Conservation (phyloP, 1,284 basidiomycete genomes). For the Cutaneotrichosporon spelunceum region DNA sequence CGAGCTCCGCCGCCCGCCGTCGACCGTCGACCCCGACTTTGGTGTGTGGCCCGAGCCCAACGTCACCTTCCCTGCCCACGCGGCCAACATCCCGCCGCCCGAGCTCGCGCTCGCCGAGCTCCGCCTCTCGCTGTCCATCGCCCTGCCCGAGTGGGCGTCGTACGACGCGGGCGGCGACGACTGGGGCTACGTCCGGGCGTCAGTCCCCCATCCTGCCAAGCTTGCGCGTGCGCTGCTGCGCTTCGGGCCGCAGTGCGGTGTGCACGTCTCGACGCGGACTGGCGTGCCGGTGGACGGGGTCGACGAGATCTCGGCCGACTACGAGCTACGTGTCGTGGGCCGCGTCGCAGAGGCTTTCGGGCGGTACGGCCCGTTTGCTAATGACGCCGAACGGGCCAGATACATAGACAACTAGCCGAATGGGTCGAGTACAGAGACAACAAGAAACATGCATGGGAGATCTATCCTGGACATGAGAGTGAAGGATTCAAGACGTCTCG, state of each 20-base stretch:
- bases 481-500: too few species aligned
- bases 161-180: conserved; percentile 5
- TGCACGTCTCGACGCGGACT: background rate
- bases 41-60: background rate
- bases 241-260: background rate
- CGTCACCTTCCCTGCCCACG: background rate
- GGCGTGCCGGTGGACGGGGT: background rate
- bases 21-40: background rate
- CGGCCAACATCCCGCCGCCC: background rate
- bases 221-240: background rate
- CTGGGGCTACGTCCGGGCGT: conserved; percentile 3
- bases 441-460: too few species aligned
- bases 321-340: background rate
- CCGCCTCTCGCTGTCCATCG: background rate
- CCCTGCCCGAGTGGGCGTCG: background rate
- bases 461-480: too few species aligned
- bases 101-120: background rate
- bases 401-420: background rate
- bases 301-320: conserved; percentile 3
- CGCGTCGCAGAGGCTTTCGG: background rate
- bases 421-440: too few species aligned
- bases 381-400: background rate
- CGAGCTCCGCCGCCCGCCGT: background rate
- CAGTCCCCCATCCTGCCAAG: background rate
- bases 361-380: background rate